Percentiles rank a stretch among this genome's conserved stretches.
Evolutionary conservation across 2,329 filamentous ascomycete genomes (phyloP).

Genomic region (Coniochaeta sp.): DNA sequence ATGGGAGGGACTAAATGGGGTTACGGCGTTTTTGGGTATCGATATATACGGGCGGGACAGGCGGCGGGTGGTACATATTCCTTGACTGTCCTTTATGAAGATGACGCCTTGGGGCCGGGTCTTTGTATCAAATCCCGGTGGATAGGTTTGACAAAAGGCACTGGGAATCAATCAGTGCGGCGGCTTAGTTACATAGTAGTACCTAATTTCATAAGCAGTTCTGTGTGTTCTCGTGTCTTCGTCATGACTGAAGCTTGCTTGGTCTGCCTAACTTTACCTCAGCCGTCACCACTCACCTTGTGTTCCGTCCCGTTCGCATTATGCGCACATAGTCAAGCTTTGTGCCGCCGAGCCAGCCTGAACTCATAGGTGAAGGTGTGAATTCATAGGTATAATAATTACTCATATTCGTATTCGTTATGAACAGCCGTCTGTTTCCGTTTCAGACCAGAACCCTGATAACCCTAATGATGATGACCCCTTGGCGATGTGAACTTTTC

Average conservation of each 20-base stretch:
- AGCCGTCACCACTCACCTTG: no score
- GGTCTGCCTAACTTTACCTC: no score
- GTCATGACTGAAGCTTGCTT: background rate
- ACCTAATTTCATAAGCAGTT: background rate
- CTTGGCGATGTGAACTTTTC: no score
- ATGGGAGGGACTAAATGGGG: background rate
- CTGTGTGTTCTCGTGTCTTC: background rate
- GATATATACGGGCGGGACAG: background rate
- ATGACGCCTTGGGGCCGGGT: background rate
- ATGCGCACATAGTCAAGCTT: no score
- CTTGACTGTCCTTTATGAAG: background rate
- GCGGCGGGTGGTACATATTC: background rate
- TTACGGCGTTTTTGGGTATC: background rate
- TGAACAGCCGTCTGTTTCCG: slow-evolving; percentile 2
- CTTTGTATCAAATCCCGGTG: background rate
- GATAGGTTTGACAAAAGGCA: background rate
- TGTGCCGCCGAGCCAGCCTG: no score
- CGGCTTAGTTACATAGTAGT: background rate
- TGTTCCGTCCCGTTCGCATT: no score
- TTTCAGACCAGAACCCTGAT: no score
- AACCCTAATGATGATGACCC: no score
- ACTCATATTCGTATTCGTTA: slow-evolving; percentile 4
- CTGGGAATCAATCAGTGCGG: background rate
- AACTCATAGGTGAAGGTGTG: background rate
- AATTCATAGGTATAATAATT: slow-evolving; percentile 2